phyloP scores from a whole-genome alignment of 1,284 basidiomycete species.

The Trichosporon sp. region DNA sequence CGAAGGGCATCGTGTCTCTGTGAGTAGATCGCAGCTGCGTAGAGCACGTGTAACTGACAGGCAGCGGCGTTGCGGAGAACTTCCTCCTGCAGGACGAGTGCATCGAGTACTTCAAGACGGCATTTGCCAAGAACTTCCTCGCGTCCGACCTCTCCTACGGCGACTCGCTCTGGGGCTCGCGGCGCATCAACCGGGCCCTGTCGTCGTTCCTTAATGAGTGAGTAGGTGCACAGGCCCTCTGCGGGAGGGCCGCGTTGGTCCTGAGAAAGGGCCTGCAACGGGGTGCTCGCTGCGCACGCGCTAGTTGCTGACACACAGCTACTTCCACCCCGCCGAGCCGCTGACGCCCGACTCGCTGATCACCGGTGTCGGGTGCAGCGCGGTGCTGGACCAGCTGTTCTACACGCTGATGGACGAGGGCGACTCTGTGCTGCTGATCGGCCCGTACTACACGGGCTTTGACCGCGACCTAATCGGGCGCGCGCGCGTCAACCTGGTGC shows the following conservation, averaged over 20 bases:
- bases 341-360: constrained; percentile 43
- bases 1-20: constrained; percentile 49
- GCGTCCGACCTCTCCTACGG: constrained; percentile 41
- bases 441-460: constrained; percentile 47
- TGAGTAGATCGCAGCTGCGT: constrained; percentile 1
- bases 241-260: too few relatives aligned
- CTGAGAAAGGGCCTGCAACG: too few relatives aligned
- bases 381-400: constrained; percentile 49
- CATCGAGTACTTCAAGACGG: constrained; percentile 40
- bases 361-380: constrained; percentile 42
- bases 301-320: constrained; percentile 19
- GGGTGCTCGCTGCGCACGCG: too few relatives aligned
- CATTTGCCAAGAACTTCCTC: constrained; percentile 35
- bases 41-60: background rate
- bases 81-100: constrained; percentile 47
- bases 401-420: constrained; percentile 49
- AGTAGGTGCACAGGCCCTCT: constrained; percentile 5
- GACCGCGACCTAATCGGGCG: constrained; percentile 44
- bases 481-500: constrained; percentile 33
- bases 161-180: constrained; percentile 45
- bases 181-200: constrained; percentile 42
- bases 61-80: constrained; percentile 51
- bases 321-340: constrained; percentile 32
- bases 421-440: constrained; percentile 48
- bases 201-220: constrained; percentile 40